Conservation (phyloP, 2,329 filamentous ascomycete genomes). For the Gliomastix tumulicola region DNA sequence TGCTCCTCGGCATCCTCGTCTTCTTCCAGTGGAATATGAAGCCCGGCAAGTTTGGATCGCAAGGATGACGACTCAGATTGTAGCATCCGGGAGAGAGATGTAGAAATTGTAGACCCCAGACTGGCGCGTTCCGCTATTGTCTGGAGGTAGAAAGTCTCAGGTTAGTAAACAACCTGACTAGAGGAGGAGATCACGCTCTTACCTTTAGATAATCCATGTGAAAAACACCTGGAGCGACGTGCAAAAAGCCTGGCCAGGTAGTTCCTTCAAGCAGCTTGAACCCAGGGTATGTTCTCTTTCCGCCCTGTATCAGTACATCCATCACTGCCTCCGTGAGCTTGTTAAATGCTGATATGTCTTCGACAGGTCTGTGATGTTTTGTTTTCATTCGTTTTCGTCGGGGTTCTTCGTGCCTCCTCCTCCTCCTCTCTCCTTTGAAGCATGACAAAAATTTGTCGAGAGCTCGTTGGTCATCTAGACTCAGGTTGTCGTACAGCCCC, state of each 20-base stretch:
- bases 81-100: constrained; percentile 21
- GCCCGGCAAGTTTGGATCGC: constrained; percentile 7
- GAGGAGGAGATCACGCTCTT: constrained; percentile 1
- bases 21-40: too few relatives aligned
- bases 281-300: constrained; percentile 10
- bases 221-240: constrained; percentile 26
- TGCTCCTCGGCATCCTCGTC: constrained; percentile 2
- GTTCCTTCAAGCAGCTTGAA: constrained; percentile 10
- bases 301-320: constrained; percentile 15
- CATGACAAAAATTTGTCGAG: constrained; percentile 1
- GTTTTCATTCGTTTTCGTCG: too few relatives aligned
- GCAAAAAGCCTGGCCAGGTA: constrained; percentile 13
- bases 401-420: too few relatives aligned
- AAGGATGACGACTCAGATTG: constrained; percentile 24
- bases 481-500: neutral
- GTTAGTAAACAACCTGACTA: neutral
- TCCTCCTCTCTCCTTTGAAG: too few relatives aligned
- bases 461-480: neutral
- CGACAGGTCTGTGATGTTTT: too few relatives aligned
- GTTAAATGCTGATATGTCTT: too few relatives aligned
- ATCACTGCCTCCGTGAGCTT: constrained; percentile 8
- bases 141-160: constrained; percentile 7
- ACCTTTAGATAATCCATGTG: constrained; percentile 26
- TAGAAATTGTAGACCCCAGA: constrained; percentile 17
- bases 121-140: constrained; percentile 14